phyloP scores from a whole-genome alignment of 2,329 filamentous ascomycete genomes.

The Fusarium denticulatum region DNA sequence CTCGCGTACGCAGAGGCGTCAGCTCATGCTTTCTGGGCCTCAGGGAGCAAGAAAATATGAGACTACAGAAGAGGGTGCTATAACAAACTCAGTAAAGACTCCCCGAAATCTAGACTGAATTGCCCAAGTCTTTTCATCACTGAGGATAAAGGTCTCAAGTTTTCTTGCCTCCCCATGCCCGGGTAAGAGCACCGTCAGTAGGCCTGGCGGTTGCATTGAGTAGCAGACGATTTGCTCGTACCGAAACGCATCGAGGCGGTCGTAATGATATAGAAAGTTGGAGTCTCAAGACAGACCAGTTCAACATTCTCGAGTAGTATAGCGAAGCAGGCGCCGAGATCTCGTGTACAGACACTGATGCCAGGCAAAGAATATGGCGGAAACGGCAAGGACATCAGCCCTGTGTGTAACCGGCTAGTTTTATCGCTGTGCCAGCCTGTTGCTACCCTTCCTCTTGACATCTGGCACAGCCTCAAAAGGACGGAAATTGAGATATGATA shows the following conservation, averaged over 20 bases:
- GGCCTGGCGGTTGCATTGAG: not conserved
- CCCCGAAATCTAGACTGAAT: too few species aligned
- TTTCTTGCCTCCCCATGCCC: too few species aligned
- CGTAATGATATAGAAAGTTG: not conserved
- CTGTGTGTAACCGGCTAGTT: not conserved
- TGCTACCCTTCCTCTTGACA: not conserved
- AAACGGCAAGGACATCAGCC: too few species aligned
- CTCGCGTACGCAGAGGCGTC: not conserved
- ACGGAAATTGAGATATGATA: not conserved
- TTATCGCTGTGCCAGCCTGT: not conserved
- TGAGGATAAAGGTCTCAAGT: too few species aligned
- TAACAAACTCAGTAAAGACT: too few species aligned
- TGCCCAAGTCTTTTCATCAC: too few species aligned
- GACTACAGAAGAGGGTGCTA: too few species aligned
- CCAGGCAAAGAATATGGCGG: not conserved
- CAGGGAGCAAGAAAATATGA: too few species aligned
- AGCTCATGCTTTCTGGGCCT: not conserved
- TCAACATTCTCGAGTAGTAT: not conserved
- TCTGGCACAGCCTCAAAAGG: not conserved
- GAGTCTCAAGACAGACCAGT: not conserved
- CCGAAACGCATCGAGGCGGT: not conserved
- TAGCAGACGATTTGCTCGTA: not conserved
- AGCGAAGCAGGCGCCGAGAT: not conserved
- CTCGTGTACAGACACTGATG: not conserved
- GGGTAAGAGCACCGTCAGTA: not conserved